Evolutionary conservation across 352 stramenopile genomes (phyloP).

Genomic region (Aphanomyces invadans): DNA sequence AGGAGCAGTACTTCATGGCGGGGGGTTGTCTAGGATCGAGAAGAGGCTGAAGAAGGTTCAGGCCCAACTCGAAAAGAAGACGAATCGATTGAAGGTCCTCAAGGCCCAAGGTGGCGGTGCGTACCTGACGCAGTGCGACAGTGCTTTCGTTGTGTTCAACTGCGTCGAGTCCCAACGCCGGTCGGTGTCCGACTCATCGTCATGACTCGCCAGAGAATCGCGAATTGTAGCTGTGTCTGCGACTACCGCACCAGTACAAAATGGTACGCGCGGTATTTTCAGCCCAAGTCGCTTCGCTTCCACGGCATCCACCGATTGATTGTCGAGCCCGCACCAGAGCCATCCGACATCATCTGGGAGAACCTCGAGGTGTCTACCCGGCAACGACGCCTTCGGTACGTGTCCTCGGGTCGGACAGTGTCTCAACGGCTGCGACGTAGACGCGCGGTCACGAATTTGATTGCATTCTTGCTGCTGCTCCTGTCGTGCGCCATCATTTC

Average conservation of each 20-base stretch:
- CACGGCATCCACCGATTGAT: conserved; percentile 40
- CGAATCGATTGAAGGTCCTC: conserved; percentile 54
- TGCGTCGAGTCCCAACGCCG: conserved; percentile 68
- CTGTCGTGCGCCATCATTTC: conserved; percentile 73
- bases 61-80: conserved; percentile 45
- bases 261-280: conserved; percentile 40
- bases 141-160: conserved; percentile 85
- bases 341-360: conserved; percentile 84
- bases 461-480: conserved; percentile 71
- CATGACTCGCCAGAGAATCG: too few species aligned
- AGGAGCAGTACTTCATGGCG: neutral
- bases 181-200: neutral
- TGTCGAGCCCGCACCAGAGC: conserved; percentile 54
- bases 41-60: conserved; percentile 35
- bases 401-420: neutral
- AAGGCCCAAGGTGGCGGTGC: conserved; percentile 25
- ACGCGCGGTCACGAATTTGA: conserved; percentile 57
- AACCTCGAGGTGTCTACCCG: conserved; percentile 64
- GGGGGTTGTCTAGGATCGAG: conserved; percentile 14
- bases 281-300: conserved; percentile 61
- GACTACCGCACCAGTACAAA: conserved; percentile 60
- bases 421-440: too few species aligned
- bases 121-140: conserved; percentile 50
- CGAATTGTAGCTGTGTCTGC: conserved; percentile 35
- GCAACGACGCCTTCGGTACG: conserved; percentile 43